Percentiles rank a stretch among this genome's conserved stretches.
These are phyloP conservation scores for Fistulifera pelliculosa DNA, from an alignment of 108 stramenopile species.

Conservation along the genomic window DNA sequence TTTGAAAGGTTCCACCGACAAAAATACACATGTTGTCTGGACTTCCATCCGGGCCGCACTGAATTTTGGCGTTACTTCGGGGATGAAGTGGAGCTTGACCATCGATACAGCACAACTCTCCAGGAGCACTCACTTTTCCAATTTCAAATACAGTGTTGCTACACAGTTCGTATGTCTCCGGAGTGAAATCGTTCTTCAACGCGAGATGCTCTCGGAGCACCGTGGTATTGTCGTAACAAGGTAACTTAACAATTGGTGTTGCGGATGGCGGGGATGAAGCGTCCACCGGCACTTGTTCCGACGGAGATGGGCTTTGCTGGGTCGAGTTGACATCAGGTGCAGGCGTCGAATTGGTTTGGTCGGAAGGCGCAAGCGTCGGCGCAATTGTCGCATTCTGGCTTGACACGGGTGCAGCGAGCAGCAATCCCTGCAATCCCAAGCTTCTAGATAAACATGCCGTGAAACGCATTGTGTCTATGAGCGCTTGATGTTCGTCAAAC, in stretches of 20 bases:
- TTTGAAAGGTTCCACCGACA: constrained; percentile 24
- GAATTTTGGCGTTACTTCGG: constrained; percentile 23
- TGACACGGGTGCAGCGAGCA: too few relatives aligned
- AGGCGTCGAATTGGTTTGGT: too few relatives aligned
- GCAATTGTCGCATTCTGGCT: too few relatives aligned
- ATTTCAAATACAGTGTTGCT: constrained; percentile 17
- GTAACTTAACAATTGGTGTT: background rate
- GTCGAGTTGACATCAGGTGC: too few relatives aligned
- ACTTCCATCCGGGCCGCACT: constrained; percentile 31
- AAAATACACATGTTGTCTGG: constrained; percentile 22
- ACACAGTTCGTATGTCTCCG: constrained; percentile 16
- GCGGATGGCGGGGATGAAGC: background rate
- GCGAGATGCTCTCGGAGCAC: background rate
- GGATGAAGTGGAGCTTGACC: constrained; percentile 23
- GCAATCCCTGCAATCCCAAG: too few relatives aligned
- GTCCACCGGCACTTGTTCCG: background rate
- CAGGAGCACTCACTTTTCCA: constrained; percentile 10
- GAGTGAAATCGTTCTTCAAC: background rate
- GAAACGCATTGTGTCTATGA: too few relatives aligned
- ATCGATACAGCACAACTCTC: constrained; percentile 10
- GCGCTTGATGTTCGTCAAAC: too few relatives aligned
- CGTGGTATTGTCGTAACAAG: constrained; percentile 3
- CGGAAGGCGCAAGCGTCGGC: too few relatives aligned
- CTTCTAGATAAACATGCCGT: too few relatives aligned
- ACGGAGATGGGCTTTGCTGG: background rate